phyloP scores from a whole-genome alignment of 352 stramenopile genomes.

The Phytophthora brassicae region DNA sequence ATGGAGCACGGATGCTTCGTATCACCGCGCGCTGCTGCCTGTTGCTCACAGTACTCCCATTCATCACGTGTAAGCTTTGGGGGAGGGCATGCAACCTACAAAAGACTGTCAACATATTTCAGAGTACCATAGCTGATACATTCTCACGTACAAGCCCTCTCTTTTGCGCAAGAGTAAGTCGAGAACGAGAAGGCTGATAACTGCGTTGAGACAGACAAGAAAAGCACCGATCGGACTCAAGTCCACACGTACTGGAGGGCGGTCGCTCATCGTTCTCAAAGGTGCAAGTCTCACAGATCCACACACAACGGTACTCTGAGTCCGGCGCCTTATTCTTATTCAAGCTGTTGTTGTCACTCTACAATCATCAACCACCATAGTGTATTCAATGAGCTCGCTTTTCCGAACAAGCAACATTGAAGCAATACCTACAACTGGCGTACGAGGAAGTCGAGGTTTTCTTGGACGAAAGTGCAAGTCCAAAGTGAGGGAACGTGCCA shows the following conservation, averaged over 20 bases:
- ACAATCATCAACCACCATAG: background rate
- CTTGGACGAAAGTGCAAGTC: slow-evolving; percentile 33
- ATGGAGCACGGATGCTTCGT: slow-evolving; percentile 76
- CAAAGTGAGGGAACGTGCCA: slow-evolving; percentile 55
- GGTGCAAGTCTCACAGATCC: slow-evolving; percentile 80
- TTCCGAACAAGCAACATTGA: background rate
- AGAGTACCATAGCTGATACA: background rate
- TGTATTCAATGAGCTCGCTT: background rate
- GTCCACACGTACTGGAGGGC: background rate
- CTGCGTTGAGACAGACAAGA: slow-evolving; percentile 44
- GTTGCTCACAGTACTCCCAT: slow-evolving; percentile 73
- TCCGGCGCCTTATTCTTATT: background rate
- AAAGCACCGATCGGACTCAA: slow-evolving; percentile 40
- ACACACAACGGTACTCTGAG: slow-evolving; percentile 57
- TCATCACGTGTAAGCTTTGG: slow-evolving; percentile 68
- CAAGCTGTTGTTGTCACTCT: slow-evolving; percentile 4
- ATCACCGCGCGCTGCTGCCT: slow-evolving; percentile 65
- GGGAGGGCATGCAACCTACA: slow-evolving; percentile 47
- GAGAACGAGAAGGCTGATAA: slow-evolving; percentile 30
- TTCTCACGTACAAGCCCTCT: slow-evolving; percentile 48
- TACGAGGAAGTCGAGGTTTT: slow-evolving; percentile 8
- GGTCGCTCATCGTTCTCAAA: slow-evolving; percentile 63
- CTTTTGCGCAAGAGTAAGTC: slow-evolving; percentile 70
- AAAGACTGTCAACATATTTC: background rate
- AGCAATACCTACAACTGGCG: slow-evolving; percentile 5